phyloP scores from a whole-genome alignment of 805 yeast species.

The Nakazawaea peltata region DNA sequence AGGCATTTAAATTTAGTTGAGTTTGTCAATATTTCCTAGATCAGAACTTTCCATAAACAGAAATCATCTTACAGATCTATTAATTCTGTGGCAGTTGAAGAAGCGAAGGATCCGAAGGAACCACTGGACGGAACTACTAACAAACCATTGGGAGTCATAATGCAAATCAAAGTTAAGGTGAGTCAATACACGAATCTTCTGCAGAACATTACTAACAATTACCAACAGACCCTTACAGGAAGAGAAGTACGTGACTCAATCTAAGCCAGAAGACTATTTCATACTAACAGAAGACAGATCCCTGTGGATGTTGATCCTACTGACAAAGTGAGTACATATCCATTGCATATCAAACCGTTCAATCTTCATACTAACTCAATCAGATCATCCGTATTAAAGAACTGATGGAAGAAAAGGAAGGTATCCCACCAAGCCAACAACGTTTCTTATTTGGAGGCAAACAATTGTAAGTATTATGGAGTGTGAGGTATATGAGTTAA shows the following conservation, averaged over 20 bases:
- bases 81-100: no score
- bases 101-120: no score
- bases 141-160: conserved; percentile 20
- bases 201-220: conserved; percentile 11
- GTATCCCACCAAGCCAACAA: conserved; percentile 95
- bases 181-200: conserved; percentile 13
- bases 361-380: conserved; percentile 24
- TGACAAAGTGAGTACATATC: conserved; percentile 44
- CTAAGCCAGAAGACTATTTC: background rate
- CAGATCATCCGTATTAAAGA: conserved; percentile 62
- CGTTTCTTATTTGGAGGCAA: conserved; percentile 85
- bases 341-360: conserved; percentile 10
- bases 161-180: conserved; percentile 64
- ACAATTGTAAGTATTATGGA: conserved; percentile 53
- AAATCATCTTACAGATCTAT: no score
- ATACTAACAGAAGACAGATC: conserved; percentile 30
- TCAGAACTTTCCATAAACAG: no score
- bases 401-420: conserved; percentile 90
- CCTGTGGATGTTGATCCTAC: conserved; percentile 65
- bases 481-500: background rate
- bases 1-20: no score
- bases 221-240: conserved; percentile 60
- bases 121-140: no score
- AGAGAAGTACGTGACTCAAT: conserved; percentile 44
- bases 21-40: no score